These are phyloP conservation scores for Spencermartinsiella europaea DNA, from an alignment of 805 yeast species.

Conservation along the genomic window DNA sequence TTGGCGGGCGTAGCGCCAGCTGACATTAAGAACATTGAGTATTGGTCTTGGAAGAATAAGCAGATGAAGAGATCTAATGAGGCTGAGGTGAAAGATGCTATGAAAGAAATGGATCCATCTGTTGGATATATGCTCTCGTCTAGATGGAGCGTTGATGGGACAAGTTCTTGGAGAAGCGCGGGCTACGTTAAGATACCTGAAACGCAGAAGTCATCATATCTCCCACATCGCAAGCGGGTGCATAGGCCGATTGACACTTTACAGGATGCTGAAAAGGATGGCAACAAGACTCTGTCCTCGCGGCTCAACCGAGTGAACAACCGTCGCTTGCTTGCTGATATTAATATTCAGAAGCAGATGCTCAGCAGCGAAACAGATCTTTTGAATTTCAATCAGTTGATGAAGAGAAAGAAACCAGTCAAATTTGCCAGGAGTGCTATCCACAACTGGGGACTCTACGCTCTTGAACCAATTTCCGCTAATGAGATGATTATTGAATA, in stretches of 20 bases:
- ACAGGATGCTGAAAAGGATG: conserved; percentile 19
- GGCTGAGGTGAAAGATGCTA: conserved; percentile 5
- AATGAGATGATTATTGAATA: conserved; percentile 97
- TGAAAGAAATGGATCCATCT: conserved; percentile 11
- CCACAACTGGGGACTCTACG: conserved; percentile 97
- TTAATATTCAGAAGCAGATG: conserved; percentile 70
- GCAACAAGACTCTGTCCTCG: conserved; percentile 46
- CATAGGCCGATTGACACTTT: conserved; percentile 29
- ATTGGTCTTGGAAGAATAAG: conserved; percentile 64
- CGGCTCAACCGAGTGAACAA: conserved; percentile 82
- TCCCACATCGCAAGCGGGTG: conserved; percentile 74
- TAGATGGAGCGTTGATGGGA: conserved; percentile 3
- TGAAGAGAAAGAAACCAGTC: conserved; percentile 87
- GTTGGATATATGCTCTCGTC: conserved; percentile 42
- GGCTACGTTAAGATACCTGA: conserved; percentile 75
- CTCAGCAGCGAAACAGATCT: conserved; percentile 66
- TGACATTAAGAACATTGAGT: conserved; percentile 38
- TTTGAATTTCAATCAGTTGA: conserved; percentile 76
- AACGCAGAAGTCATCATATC: conserved; percentile 61
- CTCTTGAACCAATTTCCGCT: conserved; percentile 91
- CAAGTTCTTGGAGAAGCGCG: conserved; percentile 50
- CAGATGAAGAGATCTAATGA: conserved; percentile 23
- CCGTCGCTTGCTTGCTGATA: conserved; percentile 84
- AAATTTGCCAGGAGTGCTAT: conserved; percentile 96
- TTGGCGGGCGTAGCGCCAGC: conserved; percentile 28